Conservation (phyloP, 371 early-diverging fungal species). For the Batkoa obscura region DNA sequence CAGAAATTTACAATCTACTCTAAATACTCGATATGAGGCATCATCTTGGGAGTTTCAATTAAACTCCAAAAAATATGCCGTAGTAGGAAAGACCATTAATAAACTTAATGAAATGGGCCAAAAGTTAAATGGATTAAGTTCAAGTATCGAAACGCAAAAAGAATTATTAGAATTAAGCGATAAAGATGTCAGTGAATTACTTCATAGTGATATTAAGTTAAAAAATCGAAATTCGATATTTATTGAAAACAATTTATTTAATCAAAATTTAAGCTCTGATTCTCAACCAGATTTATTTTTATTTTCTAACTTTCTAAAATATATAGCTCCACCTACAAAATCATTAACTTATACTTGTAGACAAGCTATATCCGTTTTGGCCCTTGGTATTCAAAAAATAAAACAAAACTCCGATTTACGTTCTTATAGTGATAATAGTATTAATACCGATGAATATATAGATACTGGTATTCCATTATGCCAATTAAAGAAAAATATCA, state of each 20-base stretch:
- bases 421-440: constrained; percentile 10
- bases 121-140: constrained; percentile 27
- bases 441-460: not conserved
- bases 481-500: constrained; percentile 8
- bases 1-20: constrained; percentile 33
- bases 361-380: constrained; percentile 1
- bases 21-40: constrained; percentile 36
- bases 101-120: constrained; percentile 35
- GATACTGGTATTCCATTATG: too few relatives aligned
- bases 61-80: constrained; percentile 20
- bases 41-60: constrained; percentile 36
- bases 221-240: not conserved
- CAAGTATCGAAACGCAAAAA: constrained; percentile 18
- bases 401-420: too few relatives aligned
- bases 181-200: too few relatives aligned
- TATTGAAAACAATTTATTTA: too few relatives aligned
- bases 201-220: constrained; percentile 27
- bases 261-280: not conserved
- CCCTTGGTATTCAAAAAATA: too few relatives aligned
- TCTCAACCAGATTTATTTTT: constrained; percentile 13
- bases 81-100: constrained; percentile 15
- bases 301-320: constrained; percentile 29
- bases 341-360: constrained; percentile 42
- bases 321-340: constrained; percentile 33
- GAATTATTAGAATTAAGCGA: constrained; percentile 43